Evolutionary conservation across 2,329 filamentous ascomycete genomes (phyloP).

Genomic region (Diaporthe citrichinensis): DNA sequence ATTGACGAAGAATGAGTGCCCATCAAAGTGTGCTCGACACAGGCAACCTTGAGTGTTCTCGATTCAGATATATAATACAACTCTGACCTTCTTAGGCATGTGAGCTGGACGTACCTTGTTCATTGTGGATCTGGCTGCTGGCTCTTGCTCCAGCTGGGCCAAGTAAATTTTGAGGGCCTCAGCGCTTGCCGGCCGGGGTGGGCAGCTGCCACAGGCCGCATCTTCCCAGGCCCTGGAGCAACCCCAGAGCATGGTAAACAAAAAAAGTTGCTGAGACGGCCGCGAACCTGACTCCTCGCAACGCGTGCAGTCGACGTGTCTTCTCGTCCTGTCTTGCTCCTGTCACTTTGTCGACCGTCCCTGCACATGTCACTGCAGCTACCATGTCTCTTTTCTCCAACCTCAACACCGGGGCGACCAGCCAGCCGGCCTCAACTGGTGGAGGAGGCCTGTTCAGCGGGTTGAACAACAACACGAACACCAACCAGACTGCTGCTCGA

Average conservation of each 20-base stretch:
- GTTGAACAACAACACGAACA: slow-evolving; percentile 31
- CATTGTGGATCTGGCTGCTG: background rate
- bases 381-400: slow-evolving; percentile 46
- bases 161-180: slow-evolving; percentile 7
- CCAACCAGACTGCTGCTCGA: slow-evolving; percentile 40
- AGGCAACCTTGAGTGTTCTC: background rate
- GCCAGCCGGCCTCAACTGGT: slow-evolving; percentile 40
- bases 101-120: background rate
- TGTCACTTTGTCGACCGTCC: slow-evolving; percentile 19
- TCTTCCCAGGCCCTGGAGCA: slow-evolving; percentile 33
- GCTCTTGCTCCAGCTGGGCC: background rate
- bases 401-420: slow-evolving; percentile 41
- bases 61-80: background rate
- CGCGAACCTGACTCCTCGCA: slow-evolving; percentile 16
- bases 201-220: slow-evolving; percentile 2
- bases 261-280: slow-evolving; percentile 37
- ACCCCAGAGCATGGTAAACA: slow-evolving; percentile 38
- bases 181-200: slow-evolving; percentile 14
- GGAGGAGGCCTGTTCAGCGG: slow-evolving; percentile 53
- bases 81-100: background rate
- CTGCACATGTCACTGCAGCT: slow-evolving; percentile 31
- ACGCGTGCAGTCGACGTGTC: slow-evolving; percentile 42
- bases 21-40: background rate
- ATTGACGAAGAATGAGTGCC: background rate
- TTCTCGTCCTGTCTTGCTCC: slow-evolving; percentile 16